Evolutionary conservation across 192 early-diverging fungal species (phyloP).

Genomic region (Pilaira anomala): DNA sequence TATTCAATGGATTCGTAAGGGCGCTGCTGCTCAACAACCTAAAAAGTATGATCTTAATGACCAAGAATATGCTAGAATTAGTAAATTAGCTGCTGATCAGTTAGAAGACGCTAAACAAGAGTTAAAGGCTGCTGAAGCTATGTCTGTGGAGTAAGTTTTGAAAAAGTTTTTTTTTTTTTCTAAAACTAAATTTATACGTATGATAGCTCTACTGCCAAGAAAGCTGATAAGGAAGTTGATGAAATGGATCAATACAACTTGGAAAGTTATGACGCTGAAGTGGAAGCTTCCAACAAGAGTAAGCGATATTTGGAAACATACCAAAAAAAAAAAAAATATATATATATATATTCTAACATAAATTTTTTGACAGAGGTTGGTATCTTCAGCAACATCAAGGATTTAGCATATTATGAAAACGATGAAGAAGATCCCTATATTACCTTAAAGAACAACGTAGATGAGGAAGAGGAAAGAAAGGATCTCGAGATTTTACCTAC

Average conservation of each 20-base stretch:
- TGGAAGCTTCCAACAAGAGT: slow-evolving; percentile 41
- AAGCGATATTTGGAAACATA: background rate
- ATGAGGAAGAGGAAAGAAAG: slow-evolving; percentile 71
- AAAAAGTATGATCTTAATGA: slow-evolving; percentile 81
- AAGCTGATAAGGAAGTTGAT: slow-evolving; percentile 44
- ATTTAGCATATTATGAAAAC: slow-evolving; percentile 79
- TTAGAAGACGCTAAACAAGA: slow-evolving; percentile 63
- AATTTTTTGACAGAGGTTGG: slow-evolving; percentile 42
- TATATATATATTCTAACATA: background rate
- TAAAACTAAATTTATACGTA: background rate
- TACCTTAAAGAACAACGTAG: slow-evolving; percentile 68
- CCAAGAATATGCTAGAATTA: slow-evolving; percentile 82
- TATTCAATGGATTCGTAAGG: slow-evolving; percentile 89
- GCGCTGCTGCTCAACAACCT: slow-evolving; percentile 82
- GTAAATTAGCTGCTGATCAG: slow-evolving; percentile 61
- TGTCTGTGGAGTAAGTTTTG: slow-evolving; percentile 20
- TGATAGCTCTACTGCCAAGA: background rate
- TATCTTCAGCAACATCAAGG: slow-evolving; percentile 84
- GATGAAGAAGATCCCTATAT: slow-evolving; percentile 88
- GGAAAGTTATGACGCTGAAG: slow-evolving; percentile 90
- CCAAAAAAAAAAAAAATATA: no score
- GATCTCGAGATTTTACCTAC: slow-evolving; percentile 59
- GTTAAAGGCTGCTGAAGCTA: slow-evolving; percentile 49
- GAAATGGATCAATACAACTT: slow-evolving; percentile 86
- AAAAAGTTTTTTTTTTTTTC: background rate